Percentiles rank a stretch among this genome's conserved stretches.
phyloP scores from a whole-genome alignment of 2,329 filamentous ascomycete genomes.

The Aspergillus aculeatus region DNA sequence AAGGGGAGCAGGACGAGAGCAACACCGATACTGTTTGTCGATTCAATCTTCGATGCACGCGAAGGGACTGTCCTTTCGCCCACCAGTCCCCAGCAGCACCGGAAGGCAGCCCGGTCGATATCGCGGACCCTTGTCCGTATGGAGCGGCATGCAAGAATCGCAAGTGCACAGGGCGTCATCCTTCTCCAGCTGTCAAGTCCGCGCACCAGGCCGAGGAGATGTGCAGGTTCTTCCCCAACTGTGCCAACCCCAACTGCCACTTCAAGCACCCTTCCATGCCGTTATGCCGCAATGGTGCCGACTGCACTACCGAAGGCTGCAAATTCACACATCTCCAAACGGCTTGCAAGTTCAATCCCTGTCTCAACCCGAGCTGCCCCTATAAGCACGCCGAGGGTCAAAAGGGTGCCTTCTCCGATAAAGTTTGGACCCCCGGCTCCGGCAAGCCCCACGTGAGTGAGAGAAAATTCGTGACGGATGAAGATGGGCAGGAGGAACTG shows the following conservation, averaged over 20 bases:
- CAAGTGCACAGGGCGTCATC: slow-evolving; percentile 89
- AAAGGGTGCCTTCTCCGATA: slow-evolving; percentile 78
- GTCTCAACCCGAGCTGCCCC: slow-evolving; percentile 80
- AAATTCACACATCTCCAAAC: slow-evolving; percentile 85
- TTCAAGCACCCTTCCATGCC: slow-evolving; percentile 89
- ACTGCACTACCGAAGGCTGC: slow-evolving; percentile 78
- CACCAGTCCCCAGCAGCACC: slow-evolving; percentile 92
- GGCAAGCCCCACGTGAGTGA: slow-evolving; percentile 74
- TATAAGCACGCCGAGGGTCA: slow-evolving; percentile 93
- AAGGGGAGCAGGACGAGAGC: slow-evolving; percentile 52
- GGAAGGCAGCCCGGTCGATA: slow-evolving; percentile 72
- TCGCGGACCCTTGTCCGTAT: slow-evolving; percentile 76
- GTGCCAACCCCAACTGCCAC: slow-evolving; percentile 79
- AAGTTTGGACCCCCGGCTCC: slow-evolving; percentile 78
- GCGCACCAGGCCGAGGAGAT: slow-evolving; percentile 80
- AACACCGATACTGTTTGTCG: slow-evolving; percentile 72
- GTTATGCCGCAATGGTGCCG: slow-evolving; percentile 84
- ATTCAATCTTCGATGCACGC: slow-evolving; percentile 85
- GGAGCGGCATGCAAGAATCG: slow-evolving; percentile 92
- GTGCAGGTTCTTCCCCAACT: slow-evolving; percentile 90
- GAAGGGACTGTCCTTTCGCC: slow-evolving; percentile 85
- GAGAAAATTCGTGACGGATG: slow-evolving; percentile 74
- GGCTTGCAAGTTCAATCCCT: slow-evolving; percentile 87
- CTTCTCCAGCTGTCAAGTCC: slow-evolving; percentile 78
- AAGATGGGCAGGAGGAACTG: slow-evolving; percentile 65